These are phyloP conservation scores for Coemansia sp. DNA, from an alignment of 192 early-diverging fungal species.

Conservation along the genomic window DNA sequence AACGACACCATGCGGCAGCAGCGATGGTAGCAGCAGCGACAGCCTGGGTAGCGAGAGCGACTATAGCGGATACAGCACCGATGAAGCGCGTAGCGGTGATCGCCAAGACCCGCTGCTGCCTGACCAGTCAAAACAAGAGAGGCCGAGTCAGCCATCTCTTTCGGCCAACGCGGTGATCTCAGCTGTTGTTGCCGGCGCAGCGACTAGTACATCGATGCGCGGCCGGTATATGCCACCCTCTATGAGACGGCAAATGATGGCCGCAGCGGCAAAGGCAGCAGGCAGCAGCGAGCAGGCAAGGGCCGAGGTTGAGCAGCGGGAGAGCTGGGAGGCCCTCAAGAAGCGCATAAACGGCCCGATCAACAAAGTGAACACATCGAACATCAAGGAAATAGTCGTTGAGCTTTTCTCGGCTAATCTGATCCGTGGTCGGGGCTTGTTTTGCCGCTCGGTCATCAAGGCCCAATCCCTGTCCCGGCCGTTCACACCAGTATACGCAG, in stretches of 20 bases:
- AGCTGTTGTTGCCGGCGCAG: neutral
- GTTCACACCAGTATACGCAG: conserved; percentile 91
- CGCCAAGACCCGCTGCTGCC: neutral
- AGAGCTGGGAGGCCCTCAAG: conserved; percentile 92
- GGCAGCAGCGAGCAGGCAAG: neutral
- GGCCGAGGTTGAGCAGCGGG: conserved; percentile 62
- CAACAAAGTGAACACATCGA: conserved; percentile 90
- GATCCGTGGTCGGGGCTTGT: conserved; percentile 89
- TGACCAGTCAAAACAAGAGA: neutral
- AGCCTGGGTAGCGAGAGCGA: neutral
- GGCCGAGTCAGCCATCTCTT: neutral
- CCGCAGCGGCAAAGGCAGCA: conserved; percentile 21
- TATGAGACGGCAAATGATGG: conserved; percentile 70
- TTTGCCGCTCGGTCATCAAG: conserved; percentile 81
- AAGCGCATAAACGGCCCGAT: conserved; percentile 93
- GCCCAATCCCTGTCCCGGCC: conserved; percentile 83
- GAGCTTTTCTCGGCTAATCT: conserved; percentile 90
- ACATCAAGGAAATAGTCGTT: conserved; percentile 86
- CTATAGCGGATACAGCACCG: neutral
- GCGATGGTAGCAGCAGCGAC: neutral
- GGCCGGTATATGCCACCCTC: conserved; percentile 80
- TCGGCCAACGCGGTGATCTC: neutral
- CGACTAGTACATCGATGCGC: neutral
- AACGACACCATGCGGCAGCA: neutral
- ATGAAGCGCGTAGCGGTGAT: neutral